Evolutionary conservation across 192 early-diverging fungal species (phyloP).

Genomic region (Chytriomyces hyalinus): DNA sequence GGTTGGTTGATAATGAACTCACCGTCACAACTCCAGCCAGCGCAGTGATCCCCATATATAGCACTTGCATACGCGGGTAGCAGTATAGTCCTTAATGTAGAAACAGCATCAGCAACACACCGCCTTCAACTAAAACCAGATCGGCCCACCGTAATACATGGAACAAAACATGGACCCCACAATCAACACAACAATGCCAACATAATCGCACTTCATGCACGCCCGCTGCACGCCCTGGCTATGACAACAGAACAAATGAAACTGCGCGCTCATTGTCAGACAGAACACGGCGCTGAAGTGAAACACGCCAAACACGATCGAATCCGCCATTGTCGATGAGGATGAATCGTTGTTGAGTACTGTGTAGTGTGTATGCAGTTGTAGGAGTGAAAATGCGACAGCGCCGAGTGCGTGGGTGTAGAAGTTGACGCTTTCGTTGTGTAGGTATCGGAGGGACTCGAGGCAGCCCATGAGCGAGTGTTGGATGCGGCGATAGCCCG

Average conservation of each 20-base stretch:
- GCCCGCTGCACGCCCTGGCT: constrained; percentile 64
- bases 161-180: constrained; percentile 57
- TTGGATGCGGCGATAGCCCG: constrained; percentile 80
- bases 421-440: constrained; percentile 95
- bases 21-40: constrained; percentile 69
- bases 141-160: constrained; percentile 4
- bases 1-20: constrained; percentile 22
- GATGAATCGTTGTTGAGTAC: constrained; percentile 36
- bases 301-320: constrained; percentile 74
- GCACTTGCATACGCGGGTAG: constrained; percentile 52
- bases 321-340: constrained; percentile 67
- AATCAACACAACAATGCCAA: constrained; percentile 85
- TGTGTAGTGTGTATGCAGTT: constrained; percentile 30
- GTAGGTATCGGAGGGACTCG: constrained; percentile 76
- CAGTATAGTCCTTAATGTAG: constrained; percentile 64
- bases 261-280: constrained; percentile 77
- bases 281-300: constrained; percentile 76
- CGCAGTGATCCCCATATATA: constrained; percentile 65
- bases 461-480: constrained; percentile 79
- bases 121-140: background rate
- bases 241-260: constrained; percentile 87
- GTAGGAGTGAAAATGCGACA: constrained; percentile 52
- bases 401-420: constrained; percentile 84
- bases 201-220: constrained; percentile 92
- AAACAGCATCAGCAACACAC: too few species aligned